Percentiles rank a stretch among this genome's conserved stretches.
phyloP scores from a whole-genome alignment of 441 rosid genomes.

The Euphorbia schlechtendalii region DNA sequence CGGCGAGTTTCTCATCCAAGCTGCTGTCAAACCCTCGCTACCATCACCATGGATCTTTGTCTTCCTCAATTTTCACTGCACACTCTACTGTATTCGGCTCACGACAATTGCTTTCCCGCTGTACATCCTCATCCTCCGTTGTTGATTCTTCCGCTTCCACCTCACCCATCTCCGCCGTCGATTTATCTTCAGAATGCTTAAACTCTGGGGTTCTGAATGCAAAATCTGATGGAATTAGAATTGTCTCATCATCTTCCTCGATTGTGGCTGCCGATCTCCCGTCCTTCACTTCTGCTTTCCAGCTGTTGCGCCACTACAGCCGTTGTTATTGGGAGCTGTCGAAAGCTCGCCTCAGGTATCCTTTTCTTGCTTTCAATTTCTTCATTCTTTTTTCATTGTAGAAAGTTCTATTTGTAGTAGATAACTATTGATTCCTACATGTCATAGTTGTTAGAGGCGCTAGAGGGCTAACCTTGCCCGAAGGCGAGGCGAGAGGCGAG shows the following conservation, averaged over 20 bases:
- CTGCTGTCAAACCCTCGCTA: constrained; percentile 16
- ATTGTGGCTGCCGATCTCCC: constrained; percentile 24
- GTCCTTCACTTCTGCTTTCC: constrained; percentile 16
- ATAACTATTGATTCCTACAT: too few species aligned
- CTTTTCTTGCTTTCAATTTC: constrained; percentile 15
- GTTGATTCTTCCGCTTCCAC: constrained; percentile 2
- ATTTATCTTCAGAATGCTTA: constrained; percentile 26
- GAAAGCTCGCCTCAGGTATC: constrained; percentile 83
- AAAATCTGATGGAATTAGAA: constrained; percentile 33
- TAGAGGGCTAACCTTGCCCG: too few species aligned
- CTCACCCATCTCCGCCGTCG: too few species aligned
- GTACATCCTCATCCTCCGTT: constrained; percentile 14
- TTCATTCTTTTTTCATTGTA: too few species aligned
- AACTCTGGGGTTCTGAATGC: constrained; percentile 26
- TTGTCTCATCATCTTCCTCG: constrained; percentile 28
- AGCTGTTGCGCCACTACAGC: constrained; percentile 46
- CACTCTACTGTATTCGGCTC: constrained; percentile 9
- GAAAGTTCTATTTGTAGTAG: too few species aligned
- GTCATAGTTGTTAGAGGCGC: too few species aligned
- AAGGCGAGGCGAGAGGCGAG: too few species aligned
- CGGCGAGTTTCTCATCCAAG: constrained; percentile 10
- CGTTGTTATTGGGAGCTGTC: constrained; percentile 95
- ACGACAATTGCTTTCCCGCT: not conserved
- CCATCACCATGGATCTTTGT: not conserved
- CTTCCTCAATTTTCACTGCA: too few species aligned